Evolutionary conservation across 1,284 basidiomycete genomes (phyloP).

Genomic region (Ceratobasidium sp.): DNA sequence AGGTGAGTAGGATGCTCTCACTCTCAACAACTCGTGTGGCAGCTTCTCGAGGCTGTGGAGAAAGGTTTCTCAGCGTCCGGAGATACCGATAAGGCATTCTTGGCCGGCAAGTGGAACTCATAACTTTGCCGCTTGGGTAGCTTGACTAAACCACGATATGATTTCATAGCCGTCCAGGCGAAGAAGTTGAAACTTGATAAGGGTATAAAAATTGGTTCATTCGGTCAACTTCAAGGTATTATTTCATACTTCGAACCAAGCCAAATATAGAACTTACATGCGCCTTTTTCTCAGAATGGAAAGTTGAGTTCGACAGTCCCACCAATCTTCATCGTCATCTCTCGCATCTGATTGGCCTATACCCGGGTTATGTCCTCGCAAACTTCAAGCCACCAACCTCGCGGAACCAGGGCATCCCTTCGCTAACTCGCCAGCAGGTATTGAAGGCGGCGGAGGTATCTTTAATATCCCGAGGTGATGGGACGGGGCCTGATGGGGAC

Average conservation of each 20-base stretch:
- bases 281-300: slow-evolving; percentile 78
- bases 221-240: slow-evolving; percentile 81
- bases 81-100: slow-evolving; percentile 73
- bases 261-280: not conserved
- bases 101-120: slow-evolving; percentile 67
- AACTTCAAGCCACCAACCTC: slow-evolving; percentile 59
- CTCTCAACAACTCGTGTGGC: slow-evolving; percentile 79
- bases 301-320: slow-evolving; percentile 75
- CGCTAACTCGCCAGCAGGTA: slow-evolving; percentile 61
- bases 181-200: slow-evolving; percentile 74
- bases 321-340: slow-evolving; percentile 80
- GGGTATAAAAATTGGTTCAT: slow-evolving; percentile 77
- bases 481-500: slow-evolving; percentile 78
- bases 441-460: slow-evolving; percentile 70
- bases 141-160: not conserved
- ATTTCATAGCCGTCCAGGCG: slow-evolving; percentile 66
- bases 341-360: slow-evolving; percentile 80
- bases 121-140: slow-evolving; percentile 53
- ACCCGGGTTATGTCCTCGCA: slow-evolving; percentile 78
- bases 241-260: not conserved
- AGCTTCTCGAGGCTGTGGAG: slow-evolving; percentile 76
- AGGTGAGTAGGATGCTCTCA: slow-evolving; percentile 76
- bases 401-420: slow-evolving; percentile 66
- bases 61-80: slow-evolving; percentile 76
- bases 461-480: slow-evolving; percentile 77